A percentile compares a stretch with the other conserved stretches of the same genome.
Conservation (phyloP, 148 eudicot genomes). For the Persicaria maculosa region DNA sequence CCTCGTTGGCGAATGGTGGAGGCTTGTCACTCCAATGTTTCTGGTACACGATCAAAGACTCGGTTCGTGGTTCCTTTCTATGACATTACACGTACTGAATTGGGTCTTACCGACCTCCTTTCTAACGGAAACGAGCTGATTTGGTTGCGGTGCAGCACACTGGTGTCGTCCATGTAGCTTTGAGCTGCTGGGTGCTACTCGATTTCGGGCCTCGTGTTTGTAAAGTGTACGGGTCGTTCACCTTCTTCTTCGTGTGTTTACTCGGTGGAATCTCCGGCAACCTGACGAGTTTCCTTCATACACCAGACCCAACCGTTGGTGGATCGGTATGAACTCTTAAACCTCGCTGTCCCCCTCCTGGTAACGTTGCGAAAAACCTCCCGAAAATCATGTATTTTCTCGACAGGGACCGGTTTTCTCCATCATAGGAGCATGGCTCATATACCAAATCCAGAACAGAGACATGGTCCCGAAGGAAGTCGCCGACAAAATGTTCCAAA, state of each 20-base stretch:
- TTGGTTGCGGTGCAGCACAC: conserved; percentile 44
- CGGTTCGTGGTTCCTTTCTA: conserved; percentile 55
- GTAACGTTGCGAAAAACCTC: neutral
- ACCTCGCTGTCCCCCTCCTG: neutral
- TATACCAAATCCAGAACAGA: conserved; percentile 62
- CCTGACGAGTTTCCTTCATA: conserved; percentile 71
- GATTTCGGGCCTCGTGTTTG: conserved; percentile 67
- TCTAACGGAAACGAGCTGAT: neutral
- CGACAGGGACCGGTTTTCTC: conserved; percentile 73
- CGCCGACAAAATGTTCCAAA: conserved; percentile 50
- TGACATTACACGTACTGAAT: neutral
- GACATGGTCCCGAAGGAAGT: conserved; percentile 31
- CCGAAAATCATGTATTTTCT: neutral
- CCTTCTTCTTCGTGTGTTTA: conserved; percentile 60
- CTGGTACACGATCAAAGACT: conserved; percentile 82
- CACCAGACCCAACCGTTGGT: conserved; percentile 75
- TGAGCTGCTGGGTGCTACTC: conserved; percentile 62
- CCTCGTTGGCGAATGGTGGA: conserved; percentile 84
- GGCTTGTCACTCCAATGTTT: conserved; percentile 93
- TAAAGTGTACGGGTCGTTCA: conserved; percentile 57
- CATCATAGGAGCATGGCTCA: conserved; percentile 77
- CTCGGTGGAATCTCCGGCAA: conserved; percentile 85
- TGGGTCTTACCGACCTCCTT: neutral
- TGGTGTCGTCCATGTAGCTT: conserved; percentile 53
- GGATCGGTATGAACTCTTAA: conserved; percentile 54